Evolutionary conservation across 345 rosid genomes (phyloP).

Genomic region (Ceriops tagal): DNA sequence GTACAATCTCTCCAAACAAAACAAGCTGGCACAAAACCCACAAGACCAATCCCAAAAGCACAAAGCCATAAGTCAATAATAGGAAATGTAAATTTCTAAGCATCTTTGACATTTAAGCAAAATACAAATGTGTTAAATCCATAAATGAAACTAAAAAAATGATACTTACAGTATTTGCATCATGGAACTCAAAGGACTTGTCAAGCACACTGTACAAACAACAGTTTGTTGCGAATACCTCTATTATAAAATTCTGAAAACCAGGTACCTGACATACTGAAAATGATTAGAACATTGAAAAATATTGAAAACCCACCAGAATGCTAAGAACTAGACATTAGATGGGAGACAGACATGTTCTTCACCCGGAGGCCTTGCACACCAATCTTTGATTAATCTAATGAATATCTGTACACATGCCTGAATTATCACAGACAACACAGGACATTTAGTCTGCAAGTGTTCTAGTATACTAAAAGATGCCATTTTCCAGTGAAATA

Average conservation of each 20-base stretch:
- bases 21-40: constrained; percentile 47
- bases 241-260: constrained; percentile 68
- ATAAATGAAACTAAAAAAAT: background rate
- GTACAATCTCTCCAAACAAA: constrained; percentile 82
- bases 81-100: background rate
- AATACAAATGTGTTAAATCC: background rate
- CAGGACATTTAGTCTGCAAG: constrained; percentile 2
- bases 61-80: background rate
- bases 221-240: constrained; percentile 70
- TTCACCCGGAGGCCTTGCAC: constrained; percentile 48
- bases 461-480: constrained; percentile 1
- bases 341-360: constrained; percentile 49
- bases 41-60: constrained; percentile 3
- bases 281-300: constrained; percentile 7
- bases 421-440: constrained; percentile 36
- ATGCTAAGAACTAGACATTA: background rate
- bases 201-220: constrained; percentile 86
- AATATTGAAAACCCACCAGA: background rate
- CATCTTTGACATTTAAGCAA: background rate
- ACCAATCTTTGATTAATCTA: constrained; percentile 91
- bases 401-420: constrained; percentile 89
- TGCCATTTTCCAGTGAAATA: background rate
- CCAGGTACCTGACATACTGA: constrained; percentile 65
- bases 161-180: constrained; percentile 80
- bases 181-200: constrained; percentile 80